phyloP scores from a whole-genome alignment of 352 stramenopile species.

The Discostella stelligera region DNA sequence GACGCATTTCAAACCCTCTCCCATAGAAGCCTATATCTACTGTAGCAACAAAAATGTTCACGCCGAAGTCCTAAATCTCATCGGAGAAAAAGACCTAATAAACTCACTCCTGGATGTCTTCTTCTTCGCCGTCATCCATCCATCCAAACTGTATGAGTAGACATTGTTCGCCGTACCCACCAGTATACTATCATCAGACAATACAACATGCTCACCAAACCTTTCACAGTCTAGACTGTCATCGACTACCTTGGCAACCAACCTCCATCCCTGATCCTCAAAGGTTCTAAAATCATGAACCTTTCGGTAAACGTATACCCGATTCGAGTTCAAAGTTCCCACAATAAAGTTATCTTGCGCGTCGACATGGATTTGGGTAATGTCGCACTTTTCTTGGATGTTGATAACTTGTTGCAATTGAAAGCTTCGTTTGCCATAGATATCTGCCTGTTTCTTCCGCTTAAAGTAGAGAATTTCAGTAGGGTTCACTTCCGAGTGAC shows the following conservation, averaged over 20 bases:
- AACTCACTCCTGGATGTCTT: neutral
- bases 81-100: no score
- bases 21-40: neutral
- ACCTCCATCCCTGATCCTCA: slow-evolving; percentile 32
- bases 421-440: slow-evolving; percentile 28
- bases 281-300: slow-evolving; percentile 20
- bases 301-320: slow-evolving; percentile 41
- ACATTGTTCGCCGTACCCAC: slow-evolving; percentile 34
- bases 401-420: slow-evolving; percentile 42
- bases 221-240: slow-evolving; percentile 4
- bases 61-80: no score
- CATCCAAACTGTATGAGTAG: slow-evolving; percentile 42
- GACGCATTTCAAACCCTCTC: neutral
- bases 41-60: neutral
- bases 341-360: slow-evolving; percentile 35
- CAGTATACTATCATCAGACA: slow-evolving; percentile 26
- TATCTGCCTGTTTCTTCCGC: slow-evolving; percentile 10
- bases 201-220: slow-evolving; percentile 36
- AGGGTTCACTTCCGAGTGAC: slow-evolving; percentile 37
- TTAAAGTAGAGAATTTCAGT: slow-evolving; percentile 44
- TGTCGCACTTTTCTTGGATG: slow-evolving; percentile 31
- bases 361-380: slow-evolving; percentile 36
- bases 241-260: slow-evolving; percentile 31
- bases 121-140: slow-evolving; percentile 16
- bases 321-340: slow-evolving; percentile 36